Conservation (phyloP, 768 basidiomycete genomes). For the Termitomyces sp. region DNA sequence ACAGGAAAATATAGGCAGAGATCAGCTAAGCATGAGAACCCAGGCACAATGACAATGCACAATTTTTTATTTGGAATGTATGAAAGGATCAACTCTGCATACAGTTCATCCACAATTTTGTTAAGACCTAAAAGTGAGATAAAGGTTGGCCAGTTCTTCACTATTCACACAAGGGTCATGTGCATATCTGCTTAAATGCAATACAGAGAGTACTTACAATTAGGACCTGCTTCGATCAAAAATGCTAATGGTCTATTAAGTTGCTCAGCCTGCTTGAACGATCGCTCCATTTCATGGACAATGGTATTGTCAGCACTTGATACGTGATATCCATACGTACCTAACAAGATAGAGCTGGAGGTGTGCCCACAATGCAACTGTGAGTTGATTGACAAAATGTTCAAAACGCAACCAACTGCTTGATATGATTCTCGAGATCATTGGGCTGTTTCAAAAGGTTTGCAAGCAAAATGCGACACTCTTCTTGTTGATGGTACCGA, state of each 20-base stretch:
- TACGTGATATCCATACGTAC: conserved; percentile 7
- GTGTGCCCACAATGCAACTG: not conserved
- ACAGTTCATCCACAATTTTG: not conserved
- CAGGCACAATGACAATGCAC: not conserved
- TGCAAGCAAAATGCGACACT: conserved; percentile 2
- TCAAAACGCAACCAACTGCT: not conserved
- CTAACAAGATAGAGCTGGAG: conserved; percentile 7
- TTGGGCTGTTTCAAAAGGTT: not conserved
- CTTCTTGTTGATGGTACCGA: conserved; percentile 8
- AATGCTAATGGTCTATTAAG: conserved; percentile 5
- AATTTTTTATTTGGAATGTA: conserved; percentile 6
- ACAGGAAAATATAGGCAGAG: not conserved
- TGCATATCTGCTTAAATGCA: not conserved
- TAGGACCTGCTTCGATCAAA: conserved; percentile 2
- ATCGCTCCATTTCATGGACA: conserved; percentile 8
- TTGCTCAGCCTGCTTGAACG: conserved; percentile 3
- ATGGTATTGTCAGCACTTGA: conserved; percentile 5
- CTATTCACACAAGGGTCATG: not conserved
- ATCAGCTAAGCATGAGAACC: not conserved
- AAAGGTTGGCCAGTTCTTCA: conserved; percentile 6
- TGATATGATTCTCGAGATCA: conserved; percentile 3
- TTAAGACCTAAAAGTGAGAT: conserved; percentile 1
- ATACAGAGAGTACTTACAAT: not conserved
- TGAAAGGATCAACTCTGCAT: not conserved
- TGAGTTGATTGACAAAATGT: not conserved